phyloP scores from a whole-genome alignment of 805 yeast genomes.

The Metschnikowia vanudenii region DNA sequence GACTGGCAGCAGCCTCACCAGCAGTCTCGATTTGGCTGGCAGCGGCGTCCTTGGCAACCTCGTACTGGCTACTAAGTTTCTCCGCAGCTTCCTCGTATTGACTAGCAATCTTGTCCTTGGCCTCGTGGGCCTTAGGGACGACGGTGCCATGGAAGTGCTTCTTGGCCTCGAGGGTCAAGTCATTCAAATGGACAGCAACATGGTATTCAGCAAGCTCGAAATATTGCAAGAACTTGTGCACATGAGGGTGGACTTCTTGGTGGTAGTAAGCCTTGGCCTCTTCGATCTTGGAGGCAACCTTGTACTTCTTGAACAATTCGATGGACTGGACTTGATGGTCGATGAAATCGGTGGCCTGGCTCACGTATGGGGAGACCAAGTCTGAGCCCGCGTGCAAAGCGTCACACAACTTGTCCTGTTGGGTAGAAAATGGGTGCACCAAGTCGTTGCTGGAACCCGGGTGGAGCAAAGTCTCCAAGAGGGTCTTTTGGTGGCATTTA shows the following conservation, averaged over 20 bases:
- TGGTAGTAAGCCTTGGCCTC: constrained; percentile 23
- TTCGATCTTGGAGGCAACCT: constrained; percentile 29
- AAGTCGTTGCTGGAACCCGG: constrained; percentile 26
- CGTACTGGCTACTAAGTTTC: constrained; percentile 2
- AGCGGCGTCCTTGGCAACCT: constrained; percentile 5
- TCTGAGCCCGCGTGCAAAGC: constrained; percentile 29
- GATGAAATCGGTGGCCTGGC: constrained; percentile 28
- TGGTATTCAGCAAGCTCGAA: constrained; percentile 36
- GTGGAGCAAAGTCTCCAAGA: constrained; percentile 25
- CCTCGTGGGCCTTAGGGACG: constrained; percentile 18
- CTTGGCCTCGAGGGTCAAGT: constrained; percentile 14
- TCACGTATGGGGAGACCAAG: constrained; percentile 32
- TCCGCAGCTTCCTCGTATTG: constrained; percentile 9
- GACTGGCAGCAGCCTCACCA: constrained; percentile 14
- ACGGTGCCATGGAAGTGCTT: constrained; percentile 24
- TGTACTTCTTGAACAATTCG: constrained; percentile 32
- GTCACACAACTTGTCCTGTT: constrained; percentile 37
- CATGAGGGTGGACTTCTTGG: constrained; percentile 30
- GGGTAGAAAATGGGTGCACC: constrained; percentile 39
- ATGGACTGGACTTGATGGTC: constrained; percentile 40
- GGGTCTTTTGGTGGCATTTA: constrained; percentile 37
- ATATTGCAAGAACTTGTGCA: constrained; percentile 31
- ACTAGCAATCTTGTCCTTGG: constrained; percentile 10
- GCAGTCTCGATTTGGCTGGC: constrained; percentile 11
- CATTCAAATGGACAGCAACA: constrained; percentile 27